A percentile compares a stretch with the other conserved stretches of the same genome.
These are phyloP conservation scores for Sporobolus alterniflorus DNA, from an alignment of 202 grass and related monocot genomes.

Conservation along the genomic window DNA sequence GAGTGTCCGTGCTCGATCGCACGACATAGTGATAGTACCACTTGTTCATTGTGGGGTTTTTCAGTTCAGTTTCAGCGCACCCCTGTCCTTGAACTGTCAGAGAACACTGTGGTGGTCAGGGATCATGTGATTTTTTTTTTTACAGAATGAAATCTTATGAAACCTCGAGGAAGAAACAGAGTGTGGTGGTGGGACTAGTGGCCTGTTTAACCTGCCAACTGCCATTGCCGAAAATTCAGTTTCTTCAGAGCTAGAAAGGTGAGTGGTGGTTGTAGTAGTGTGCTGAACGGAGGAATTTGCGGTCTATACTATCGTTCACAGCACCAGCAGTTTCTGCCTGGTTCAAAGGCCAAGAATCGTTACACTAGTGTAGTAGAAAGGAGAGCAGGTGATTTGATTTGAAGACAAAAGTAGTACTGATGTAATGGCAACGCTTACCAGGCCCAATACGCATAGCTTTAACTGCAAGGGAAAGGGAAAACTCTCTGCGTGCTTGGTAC, in stretches of 20 bases:
- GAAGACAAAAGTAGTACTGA: conserved; percentile 8
- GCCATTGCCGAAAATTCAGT: conserved; percentile 5
- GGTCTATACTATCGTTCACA: not conserved
- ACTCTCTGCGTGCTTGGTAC: not conserved
- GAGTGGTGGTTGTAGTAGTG: not conserved
- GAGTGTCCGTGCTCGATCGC: not conserved
- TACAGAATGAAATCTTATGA: not conserved
- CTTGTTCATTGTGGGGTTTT: not conserved
- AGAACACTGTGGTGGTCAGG: too few relatives aligned
- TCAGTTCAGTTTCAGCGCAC: too few relatives aligned
- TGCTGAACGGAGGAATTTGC: not conserved
- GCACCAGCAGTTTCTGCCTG: not conserved
- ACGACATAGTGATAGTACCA: not conserved
- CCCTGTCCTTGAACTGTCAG: too few relatives aligned
- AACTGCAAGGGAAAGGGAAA: conserved; percentile 25
- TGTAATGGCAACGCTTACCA: not conserved
- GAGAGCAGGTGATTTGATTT: not conserved
- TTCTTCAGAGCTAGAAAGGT: conserved; percentile 23
- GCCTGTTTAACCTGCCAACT: not conserved
- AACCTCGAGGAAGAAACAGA: too few relatives aligned
- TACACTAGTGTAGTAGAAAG: too few relatives aligned
- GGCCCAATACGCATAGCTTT: conserved; percentile 10
- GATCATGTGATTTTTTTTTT: not conserved
- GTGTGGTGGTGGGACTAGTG: too few relatives aligned
- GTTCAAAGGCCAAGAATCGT: not conserved